phyloP scores from a whole-genome alignment of 345 rosid species.

The Hevea brasiliensis region DNA sequence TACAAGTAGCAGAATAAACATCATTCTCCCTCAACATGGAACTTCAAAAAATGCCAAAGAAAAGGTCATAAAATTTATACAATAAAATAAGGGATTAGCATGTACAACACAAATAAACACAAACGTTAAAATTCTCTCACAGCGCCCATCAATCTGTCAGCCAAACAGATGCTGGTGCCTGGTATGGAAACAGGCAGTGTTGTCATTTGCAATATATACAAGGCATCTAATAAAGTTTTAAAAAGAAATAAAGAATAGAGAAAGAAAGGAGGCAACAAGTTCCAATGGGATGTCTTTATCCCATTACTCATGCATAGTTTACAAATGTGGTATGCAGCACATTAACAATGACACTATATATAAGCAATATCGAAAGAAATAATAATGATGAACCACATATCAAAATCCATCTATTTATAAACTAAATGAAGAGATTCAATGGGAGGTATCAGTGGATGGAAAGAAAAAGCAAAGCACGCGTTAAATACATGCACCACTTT shows the following conservation, averaged over 20 bases:
- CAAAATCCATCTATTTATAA: constrained; percentile 9
- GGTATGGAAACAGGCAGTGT: not conserved
- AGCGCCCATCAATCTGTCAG: constrained; percentile 1
- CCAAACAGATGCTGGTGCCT: not conserved
- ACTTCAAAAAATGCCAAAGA: not conserved
- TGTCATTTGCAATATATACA: not conserved
- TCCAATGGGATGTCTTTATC: constrained; percentile 9
- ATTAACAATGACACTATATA: constrained; percentile 3
- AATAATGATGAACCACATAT: constrained; percentile 22
- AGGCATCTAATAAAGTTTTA: not conserved
- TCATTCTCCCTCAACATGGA: not conserved
- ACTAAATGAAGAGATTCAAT: constrained; percentile 12
- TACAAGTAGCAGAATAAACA: not conserved
- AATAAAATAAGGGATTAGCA: not conserved
- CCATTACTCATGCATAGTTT: not conserved
- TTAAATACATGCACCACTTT: constrained; percentile 20
- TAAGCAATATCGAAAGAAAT: constrained; percentile 11
- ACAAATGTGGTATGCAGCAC: constrained; percentile 10
- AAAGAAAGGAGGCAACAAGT: not conserved
- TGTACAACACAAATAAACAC: not conserved
- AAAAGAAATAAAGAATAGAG: not conserved
- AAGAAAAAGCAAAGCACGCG: constrained; percentile 21
- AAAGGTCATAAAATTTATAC: not conserved
- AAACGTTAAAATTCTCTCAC: not conserved
- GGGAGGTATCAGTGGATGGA: constrained; percentile 24